Evolutionary conservation across 208 protist genomes (phyloP), one percentile per base, ranked within the genome.

Genomic region (Willaertia magna): DNA sequence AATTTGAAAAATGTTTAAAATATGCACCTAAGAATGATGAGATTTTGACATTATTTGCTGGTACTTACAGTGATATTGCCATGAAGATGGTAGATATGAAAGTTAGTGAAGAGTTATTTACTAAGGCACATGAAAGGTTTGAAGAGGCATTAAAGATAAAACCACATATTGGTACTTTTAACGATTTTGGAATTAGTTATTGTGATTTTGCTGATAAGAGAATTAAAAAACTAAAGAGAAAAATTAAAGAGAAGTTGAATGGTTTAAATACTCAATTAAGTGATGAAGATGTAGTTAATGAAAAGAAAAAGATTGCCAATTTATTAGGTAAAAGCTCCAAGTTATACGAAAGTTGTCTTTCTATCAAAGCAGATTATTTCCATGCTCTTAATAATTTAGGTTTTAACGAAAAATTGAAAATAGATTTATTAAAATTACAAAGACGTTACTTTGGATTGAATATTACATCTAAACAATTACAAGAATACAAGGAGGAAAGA

Each of bases 371-470:
- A 52, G 76, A 81, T 39, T 81, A 81, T 26, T 81, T 51, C 43
- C 76, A 81, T 39, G 76, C 76, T 1, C 3, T 81, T 11, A 81
- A 81, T 39, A 81, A 81, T 34, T 51, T 44, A 43, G 76, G 76
- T 6, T 81, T 81, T 18, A 81, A 81, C 39, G n/a, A 81, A 51
- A 81, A 81, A n/a, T 34, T 81, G 7, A 81, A 81, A 40, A 81
- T 81, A 51, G 76, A 81, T 34, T 34, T 81, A 9, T 42, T 81
- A 30, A 47, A 40, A n/a, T 16, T 81, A 6, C n/a, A n/a, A n/a
- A n/a, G n/a, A n/a, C 12, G 55, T 2, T 34, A 67, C 6, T 26
- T 34, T 67, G 26, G n/a, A 12, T 42, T 40, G 11, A 46, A 81
- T 4, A 4, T 51, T 12, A 51, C 76, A 9, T 16, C 4, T 2